phyloP scores from a whole-genome alignment of 148 eudicot species.

The Chenopodium suecicum region DNA sequence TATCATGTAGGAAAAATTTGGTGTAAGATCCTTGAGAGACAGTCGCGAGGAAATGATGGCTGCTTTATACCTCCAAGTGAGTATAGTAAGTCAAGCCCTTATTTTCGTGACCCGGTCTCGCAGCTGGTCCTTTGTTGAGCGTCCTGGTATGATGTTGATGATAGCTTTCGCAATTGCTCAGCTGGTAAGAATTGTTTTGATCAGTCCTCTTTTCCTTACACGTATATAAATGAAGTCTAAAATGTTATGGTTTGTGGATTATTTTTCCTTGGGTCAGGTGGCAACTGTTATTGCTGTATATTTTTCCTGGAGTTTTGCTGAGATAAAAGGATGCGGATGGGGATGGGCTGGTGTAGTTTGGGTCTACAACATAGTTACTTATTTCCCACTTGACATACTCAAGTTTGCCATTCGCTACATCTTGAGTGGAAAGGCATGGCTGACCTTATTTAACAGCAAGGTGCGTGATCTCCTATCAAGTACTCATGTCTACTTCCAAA shows the following conservation, averaged over 20 bases:
- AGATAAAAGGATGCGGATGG: slow-evolving; percentile 91
- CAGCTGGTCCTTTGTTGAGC: slow-evolving; percentile 80
- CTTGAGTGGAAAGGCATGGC: slow-evolving; percentile 96
- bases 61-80: slow-evolving; percentile 91
- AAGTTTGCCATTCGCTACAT: slow-evolving; percentile 79
- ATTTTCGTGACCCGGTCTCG: slow-evolving; percentile 94
- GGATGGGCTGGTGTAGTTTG: slow-evolving; percentile 99
- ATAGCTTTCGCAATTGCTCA: slow-evolving; percentile 78
- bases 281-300: slow-evolving; percentile 92
- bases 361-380: slow-evolving; percentile 76
- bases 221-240: background rate
- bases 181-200: slow-evolving; percentile 49
- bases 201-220: background rate
- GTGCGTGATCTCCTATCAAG: slow-evolving; percentile 30
- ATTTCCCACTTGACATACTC: slow-evolving; percentile 76
- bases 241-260: background rate
- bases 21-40: slow-evolving; percentile 47
- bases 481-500: background rate
- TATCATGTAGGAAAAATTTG: slow-evolving; percentile 54
- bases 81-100: slow-evolving; percentile 89
- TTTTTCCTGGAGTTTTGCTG: slow-evolving; percentile 87
- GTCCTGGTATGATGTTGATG: slow-evolving; percentile 71
- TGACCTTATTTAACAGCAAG: slow-evolving; percentile 76
- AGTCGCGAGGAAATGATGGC: slow-evolving; percentile 73
- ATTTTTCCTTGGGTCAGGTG: slow-evolving; percentile 42